These are phyloP conservation scores for Phialocephala sp. DNA, from an alignment of 2,329 filamentous ascomycete genomes.

Conservation along the genomic window DNA sequence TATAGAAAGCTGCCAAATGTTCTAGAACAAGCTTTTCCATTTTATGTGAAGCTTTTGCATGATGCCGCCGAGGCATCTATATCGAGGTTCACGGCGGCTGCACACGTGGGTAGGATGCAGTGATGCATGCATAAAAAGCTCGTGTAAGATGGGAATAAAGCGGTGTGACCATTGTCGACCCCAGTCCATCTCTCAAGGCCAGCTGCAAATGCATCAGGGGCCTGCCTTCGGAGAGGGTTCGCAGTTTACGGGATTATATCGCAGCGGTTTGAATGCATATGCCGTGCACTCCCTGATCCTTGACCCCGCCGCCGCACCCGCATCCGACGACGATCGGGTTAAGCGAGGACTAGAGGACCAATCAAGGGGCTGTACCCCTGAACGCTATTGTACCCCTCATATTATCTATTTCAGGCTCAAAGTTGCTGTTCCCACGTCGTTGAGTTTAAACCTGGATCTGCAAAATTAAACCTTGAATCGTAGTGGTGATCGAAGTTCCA, in stretches of 20 bases:
- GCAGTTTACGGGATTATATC: constrained; percentile 13
- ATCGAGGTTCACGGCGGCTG: neutral
- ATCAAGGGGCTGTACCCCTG: neutral
- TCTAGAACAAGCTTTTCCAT: constrained; percentile 9
- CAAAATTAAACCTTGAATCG: constrained; percentile 15
- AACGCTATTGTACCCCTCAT: too few species aligned
- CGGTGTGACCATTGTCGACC: neutral
- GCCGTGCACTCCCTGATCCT: neutral
- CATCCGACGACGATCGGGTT: neutral
- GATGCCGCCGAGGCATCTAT: neutral
- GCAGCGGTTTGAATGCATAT: constrained; percentile 3
- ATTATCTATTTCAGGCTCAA: constrained; percentile 2
- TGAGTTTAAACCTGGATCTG: neutral
- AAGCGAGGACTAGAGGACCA: neutral
- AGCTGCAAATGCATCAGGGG: constrained; percentile 2
- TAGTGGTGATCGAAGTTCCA: constrained; percentile 18
- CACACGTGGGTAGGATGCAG: neutral
- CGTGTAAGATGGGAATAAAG: neutral
- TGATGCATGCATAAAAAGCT: neutral
- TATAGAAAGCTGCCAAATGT: neutral
- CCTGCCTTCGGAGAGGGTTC: constrained; percentile 6
- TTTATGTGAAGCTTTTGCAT: constrained; percentile 4
- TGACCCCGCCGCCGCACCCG: neutral
- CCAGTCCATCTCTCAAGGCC: neutral
- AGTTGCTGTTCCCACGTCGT: constrained; percentile 7